A percentile compares a stretch with the other conserved stretches of the same genome.
Evolutionary conservation across 495 filamentous ascomycete genomes (phyloP).

Genomic region (Penicillium nucicola): DNA sequence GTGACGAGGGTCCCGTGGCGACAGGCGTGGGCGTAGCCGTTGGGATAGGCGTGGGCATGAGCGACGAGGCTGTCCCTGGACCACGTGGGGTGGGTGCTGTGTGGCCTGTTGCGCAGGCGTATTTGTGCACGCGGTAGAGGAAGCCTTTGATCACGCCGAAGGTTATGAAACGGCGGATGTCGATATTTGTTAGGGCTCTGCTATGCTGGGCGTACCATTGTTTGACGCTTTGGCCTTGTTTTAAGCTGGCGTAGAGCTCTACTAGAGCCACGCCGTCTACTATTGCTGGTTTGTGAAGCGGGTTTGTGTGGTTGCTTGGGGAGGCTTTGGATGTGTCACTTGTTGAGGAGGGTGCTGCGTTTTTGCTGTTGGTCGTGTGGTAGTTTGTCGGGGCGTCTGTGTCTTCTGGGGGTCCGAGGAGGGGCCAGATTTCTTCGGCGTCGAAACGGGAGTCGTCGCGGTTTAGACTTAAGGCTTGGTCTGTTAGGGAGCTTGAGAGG

Average conservation of each 20-base stretch:
- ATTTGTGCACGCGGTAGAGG: constrained; percentile 91
- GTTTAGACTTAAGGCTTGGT: constrained; percentile 15
- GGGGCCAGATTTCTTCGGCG: constrained; percentile 46
- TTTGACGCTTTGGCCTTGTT: constrained; percentile 72
- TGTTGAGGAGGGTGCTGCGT: constrained; percentile 1
- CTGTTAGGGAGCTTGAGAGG: constrained; percentile 18
- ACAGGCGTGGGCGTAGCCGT: constrained; percentile 11
- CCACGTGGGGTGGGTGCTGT: constrained; percentile 28
- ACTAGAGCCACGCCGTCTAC: constrained; percentile 43
- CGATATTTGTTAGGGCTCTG: constrained; percentile 65
- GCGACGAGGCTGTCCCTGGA: constrained; percentile 7
- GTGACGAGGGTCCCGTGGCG: constrained; percentile 31
- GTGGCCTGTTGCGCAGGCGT: constrained; percentile 62
- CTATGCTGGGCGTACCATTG: constrained; percentile 76
- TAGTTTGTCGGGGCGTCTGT: not conserved
- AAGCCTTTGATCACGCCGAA: constrained; percentile 96
- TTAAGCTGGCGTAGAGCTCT: constrained; percentile 73
- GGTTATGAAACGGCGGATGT: constrained; percentile 86
- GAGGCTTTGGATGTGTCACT: no score
- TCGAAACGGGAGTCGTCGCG: constrained; percentile 27
- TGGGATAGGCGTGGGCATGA: constrained; percentile 11
- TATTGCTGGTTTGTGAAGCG: constrained; percentile 6
- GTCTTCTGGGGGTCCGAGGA: constrained; percentile 26
- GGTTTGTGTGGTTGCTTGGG: not conserved
- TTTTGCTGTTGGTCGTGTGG: constrained; percentile 17